Evolutionary conservation across 257 asterid species (phyloP), one percentile per base, ranked within the genome.

Genomic region (Orobanche coerulescens): DNA sequence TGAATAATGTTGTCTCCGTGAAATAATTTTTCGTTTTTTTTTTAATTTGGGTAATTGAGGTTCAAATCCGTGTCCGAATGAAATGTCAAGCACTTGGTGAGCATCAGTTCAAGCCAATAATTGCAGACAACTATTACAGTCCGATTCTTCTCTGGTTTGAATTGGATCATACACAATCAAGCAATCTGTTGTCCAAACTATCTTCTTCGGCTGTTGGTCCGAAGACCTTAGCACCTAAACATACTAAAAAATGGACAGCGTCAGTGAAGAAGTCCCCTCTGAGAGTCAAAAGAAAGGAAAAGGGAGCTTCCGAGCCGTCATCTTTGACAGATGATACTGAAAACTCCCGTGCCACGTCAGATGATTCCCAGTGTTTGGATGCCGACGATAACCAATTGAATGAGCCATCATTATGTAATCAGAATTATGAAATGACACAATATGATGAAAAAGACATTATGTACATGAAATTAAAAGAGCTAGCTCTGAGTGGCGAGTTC

Each of bases 91-190:
- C 87, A 13, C 74, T 86, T 67, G 6, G 15, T 18, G 96, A 92
- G 72, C 34, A 43, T 34, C 82, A 78, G 50, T 91, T 91, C 67
- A 85, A 85, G 79, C 85, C 89, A 30, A 61, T 84, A 47, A 83
- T 91, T 40, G 14, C 63, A 46, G 92, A 84, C 76, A 91, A 91
- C 69, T 91, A 91, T 73, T 82, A 67, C 71, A 39, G 28, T 31
- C 75, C 68, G 10, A 39, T 6, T 28, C 86, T 75, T 71, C 88
- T 91, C 85, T 73, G 82, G 79, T 88, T 88, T 76, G 96, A 91
- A 76, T 75, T 91, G 72, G 98, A 91, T 72, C 90, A 79, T 67
- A 61, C 77, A 68, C 97, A 90, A 77, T 61, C 95, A 24, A 77
- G 68, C 72, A 85, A 75, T 62, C 68, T 91, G 76, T 54, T 74